phyloP scores from a whole-genome alignment of 345 rosid species.

The Turritis glabra region DNA sequence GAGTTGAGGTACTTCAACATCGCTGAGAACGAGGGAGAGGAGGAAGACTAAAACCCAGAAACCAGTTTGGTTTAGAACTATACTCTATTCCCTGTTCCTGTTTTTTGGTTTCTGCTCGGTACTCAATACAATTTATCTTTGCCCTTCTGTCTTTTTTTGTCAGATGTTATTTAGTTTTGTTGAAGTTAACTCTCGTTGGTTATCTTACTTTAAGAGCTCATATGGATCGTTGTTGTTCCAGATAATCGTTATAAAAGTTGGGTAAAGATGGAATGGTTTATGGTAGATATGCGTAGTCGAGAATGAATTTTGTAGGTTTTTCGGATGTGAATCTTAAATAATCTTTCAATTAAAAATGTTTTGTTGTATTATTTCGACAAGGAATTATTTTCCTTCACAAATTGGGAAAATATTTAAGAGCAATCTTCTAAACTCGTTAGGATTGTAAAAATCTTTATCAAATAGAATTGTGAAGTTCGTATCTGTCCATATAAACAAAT shows the following conservation, averaged over 20 bases:
- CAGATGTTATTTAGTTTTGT: constrained; percentile 33
- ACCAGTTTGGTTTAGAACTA: constrained; percentile 10
- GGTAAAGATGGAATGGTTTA: not conserved
- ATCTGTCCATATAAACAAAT: not conserved
- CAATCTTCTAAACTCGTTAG: not conserved
- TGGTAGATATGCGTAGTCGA: no score
- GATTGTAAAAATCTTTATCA: no score
- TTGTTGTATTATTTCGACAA: not conserved
- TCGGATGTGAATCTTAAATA: no score
- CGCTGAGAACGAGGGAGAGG: constrained; percentile 93
- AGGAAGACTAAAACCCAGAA: constrained; percentile 57
- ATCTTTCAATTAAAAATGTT: no score
- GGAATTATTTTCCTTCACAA: not conserved
- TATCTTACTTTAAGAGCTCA: not conserved
- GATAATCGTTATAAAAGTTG: not conserved
- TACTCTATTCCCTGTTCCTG: not conserved
- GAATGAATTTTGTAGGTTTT: no score
- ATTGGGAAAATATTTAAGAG: not conserved
- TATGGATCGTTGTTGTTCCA: no score
- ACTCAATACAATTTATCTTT: constrained; percentile 17
- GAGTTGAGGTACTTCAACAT: constrained; percentile 95
- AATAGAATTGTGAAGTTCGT: not conserved
- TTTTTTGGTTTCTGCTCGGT: constrained; percentile 24
- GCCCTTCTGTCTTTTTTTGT: not conserved
- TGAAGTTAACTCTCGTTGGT: constrained; percentile 15